Percentiles rank a stretch among this genome's conserved stretches.
phyloP scores from a whole-genome alignment of 2,329 filamentous ascomycete species.

The Fusarium sp. region DNA sequence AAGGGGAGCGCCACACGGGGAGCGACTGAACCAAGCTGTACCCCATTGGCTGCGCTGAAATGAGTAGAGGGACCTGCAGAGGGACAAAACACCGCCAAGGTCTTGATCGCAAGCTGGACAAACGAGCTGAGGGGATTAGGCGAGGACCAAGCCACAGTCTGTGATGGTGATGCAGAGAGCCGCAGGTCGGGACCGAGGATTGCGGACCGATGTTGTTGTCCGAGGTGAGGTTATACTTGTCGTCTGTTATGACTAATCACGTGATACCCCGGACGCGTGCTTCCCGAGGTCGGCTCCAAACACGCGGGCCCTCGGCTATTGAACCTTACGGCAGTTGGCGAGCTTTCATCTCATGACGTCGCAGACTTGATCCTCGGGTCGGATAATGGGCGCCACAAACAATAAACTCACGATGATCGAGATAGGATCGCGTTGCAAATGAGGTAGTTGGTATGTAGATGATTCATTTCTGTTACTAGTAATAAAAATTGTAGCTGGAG shows the following conservation, averaged over 20 bases:
- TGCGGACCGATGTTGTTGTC: no score
- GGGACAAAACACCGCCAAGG: constrained; percentile 25
- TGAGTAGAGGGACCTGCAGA: constrained; percentile 28
- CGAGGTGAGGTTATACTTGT: not conserved
- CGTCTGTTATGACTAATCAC: not conserved
- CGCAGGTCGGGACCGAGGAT: not conserved
- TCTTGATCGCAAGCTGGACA: constrained; percentile 16
- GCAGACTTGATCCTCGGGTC: constrained; percentile 1
- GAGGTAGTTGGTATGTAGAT: constrained; percentile 15
- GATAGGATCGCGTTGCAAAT: constrained; percentile 9
- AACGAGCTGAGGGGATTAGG: constrained; percentile 18
- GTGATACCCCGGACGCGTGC: constrained; percentile 3
- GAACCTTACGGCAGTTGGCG: constrained; percentile 22
- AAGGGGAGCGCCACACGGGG: constrained; percentile 37
- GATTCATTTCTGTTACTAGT: constrained; percentile 30
- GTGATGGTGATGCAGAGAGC: not conserved
- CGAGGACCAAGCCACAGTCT: not conserved
- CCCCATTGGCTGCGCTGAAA: constrained; percentile 43
- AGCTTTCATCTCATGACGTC: constrained; percentile 32
- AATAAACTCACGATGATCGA: constrained; percentile 7
- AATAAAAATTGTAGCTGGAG: constrained; percentile 35
- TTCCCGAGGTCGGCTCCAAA: not conserved
- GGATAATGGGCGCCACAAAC: constrained; percentile 13
- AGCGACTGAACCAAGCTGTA: constrained; percentile 18
- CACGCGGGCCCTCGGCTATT: constrained; percentile 16